Evolutionary conservation across 2,329 filamentous ascomycete genomes (phyloP).

Genomic region (Endoconidiophora laricicola): DNA sequence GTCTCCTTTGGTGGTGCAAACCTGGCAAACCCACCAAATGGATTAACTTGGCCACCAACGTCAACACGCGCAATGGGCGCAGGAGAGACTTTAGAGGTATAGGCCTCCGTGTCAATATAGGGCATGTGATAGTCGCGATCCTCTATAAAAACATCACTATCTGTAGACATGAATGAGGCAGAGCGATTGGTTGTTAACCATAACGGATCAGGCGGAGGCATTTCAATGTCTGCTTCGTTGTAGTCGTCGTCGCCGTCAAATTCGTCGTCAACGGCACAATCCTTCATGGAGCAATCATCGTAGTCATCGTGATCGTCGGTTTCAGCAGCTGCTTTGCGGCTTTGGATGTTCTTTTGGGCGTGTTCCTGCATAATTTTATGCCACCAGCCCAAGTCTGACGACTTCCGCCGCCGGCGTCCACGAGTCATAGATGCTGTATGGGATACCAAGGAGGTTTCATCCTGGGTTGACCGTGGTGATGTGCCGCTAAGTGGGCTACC

Average conservation of each 20-base stretch:
- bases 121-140: slow-evolving; percentile 20
- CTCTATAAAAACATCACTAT: slow-evolving; percentile 8
- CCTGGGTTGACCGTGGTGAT: slow-evolving; percentile 1
- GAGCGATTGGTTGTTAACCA: slow-evolving; percentile 18
- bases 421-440: slow-evolving; percentile 15
- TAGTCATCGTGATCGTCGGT: background rate
- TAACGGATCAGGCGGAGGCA: slow-evolving; percentile 22
- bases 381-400: slow-evolving; percentile 54
- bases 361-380: slow-evolving; percentile 68
- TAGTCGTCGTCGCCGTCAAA: slow-evolving; percentile 13
- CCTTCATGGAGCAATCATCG: slow-evolving; percentile 17
- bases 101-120: slow-evolving; percentile 17
- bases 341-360: slow-evolving; percentile 45
- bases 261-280: slow-evolving; percentile 7
- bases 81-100: background rate
- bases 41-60: background rate
- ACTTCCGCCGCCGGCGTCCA: slow-evolving; percentile 33
- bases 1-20: slow-evolving; percentile 2
- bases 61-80: too few relatives aligned
- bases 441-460: slow-evolving; percentile 1
- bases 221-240: slow-evolving; percentile 15
- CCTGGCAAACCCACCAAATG: slow-evolving; percentile 5
- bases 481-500: slow-evolving; percentile 23
- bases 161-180: slow-evolving; percentile 2
- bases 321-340: slow-evolving; percentile 17